Conservation (phyloP, 202 grass and related monocot species). For the Panicum virgatum region DNA sequence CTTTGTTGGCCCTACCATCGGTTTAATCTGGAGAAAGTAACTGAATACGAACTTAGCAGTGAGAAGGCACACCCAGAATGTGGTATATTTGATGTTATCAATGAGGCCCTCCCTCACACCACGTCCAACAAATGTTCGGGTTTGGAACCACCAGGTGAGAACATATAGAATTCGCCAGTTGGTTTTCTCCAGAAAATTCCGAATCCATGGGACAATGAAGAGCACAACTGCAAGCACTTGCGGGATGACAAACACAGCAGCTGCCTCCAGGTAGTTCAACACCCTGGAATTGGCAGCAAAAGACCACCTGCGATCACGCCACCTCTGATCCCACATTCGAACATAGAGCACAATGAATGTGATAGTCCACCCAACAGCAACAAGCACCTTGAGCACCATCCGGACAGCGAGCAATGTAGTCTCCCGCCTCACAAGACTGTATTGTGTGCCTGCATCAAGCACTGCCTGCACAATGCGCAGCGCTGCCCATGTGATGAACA, state of each 20-base stretch:
- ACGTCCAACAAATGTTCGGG: conserved; percentile 88
- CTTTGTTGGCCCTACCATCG: conserved; percentile 82
- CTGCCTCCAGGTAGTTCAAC: conserved; percentile 79
- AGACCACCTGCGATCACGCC: conserved; percentile 79
- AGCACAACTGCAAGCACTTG: conserved; percentile 67
- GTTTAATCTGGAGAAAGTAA: conserved; percentile 92
- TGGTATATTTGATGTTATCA: conserved; percentile 78
- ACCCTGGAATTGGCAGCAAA: conserved; percentile 64
- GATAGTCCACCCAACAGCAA: conserved; percentile 79
- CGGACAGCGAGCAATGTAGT: conserved; percentile 53
- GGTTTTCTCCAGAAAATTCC: conserved; percentile 85
- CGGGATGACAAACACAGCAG: conserved; percentile 78
- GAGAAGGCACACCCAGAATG: conserved; percentile 81
- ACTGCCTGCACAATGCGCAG: conserved; percentile 83
- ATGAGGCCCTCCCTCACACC: conserved; percentile 81
- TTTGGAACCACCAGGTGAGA: conserved; percentile 96
- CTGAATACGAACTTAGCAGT: conserved; percentile 81
- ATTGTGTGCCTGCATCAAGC: conserved; percentile 87
- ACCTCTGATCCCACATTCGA: conserved; percentile 77
- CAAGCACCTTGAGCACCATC: conserved; percentile 82
- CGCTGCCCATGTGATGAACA: conserved; percentile 94
- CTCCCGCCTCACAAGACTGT: conserved; percentile 83
- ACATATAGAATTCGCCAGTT: conserved; percentile 87
- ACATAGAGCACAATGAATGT: conserved; percentile 76
- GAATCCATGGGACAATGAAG: conserved; percentile 84